Percentiles rank a stretch among this genome's conserved stretches.
These are phyloP conservation scores for Neurospora sp. DNA, from an alignment of 2,329 filamentous ascomycete species.

Conservation along the genomic window DNA sequence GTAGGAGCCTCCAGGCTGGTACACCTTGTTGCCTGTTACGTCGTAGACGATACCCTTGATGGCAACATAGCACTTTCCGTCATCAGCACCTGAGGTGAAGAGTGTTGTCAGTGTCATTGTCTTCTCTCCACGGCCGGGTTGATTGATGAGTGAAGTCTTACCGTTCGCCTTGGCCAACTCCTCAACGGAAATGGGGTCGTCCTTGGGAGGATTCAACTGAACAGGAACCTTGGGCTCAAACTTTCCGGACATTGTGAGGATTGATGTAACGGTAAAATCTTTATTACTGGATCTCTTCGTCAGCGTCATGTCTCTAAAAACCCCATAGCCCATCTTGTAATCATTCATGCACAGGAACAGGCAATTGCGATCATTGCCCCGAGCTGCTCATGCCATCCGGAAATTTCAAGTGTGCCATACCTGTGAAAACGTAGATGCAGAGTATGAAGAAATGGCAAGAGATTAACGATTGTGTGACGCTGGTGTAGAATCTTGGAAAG, in stretches of 20 bases:
- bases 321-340: not conserved
- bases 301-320: not conserved
- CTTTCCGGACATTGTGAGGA: constrained; percentile 44
- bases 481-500: not conserved
- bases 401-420: not conserved
- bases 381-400: not conserved
- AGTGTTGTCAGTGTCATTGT: not conserved
- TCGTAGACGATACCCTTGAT: constrained; percentile 91
- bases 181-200: constrained; percentile 73
- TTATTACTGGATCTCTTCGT: not conserved
- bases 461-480: not conserved
- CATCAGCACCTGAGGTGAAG: constrained; percentile 46
- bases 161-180: constrained; percentile 76
- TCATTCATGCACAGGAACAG: not conserved
- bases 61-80: constrained; percentile 56
- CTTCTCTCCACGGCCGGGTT: not conserved
- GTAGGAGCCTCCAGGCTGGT: constrained; percentile 75
- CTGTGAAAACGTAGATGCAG: not conserved
- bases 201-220: constrained; percentile 71
- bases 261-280: not conserved
- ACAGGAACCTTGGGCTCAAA: constrained; percentile 75
- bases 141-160: constrained; percentile 34
- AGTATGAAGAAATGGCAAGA: not conserved
- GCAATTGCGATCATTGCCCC: not conserved
- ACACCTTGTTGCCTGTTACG: constrained; percentile 81